Percentiles rank a stretch among this genome's conserved stretches.
phyloP scores from a whole-genome alignment of 805 yeast genomes.

The Torulaspora quercuum region DNA sequence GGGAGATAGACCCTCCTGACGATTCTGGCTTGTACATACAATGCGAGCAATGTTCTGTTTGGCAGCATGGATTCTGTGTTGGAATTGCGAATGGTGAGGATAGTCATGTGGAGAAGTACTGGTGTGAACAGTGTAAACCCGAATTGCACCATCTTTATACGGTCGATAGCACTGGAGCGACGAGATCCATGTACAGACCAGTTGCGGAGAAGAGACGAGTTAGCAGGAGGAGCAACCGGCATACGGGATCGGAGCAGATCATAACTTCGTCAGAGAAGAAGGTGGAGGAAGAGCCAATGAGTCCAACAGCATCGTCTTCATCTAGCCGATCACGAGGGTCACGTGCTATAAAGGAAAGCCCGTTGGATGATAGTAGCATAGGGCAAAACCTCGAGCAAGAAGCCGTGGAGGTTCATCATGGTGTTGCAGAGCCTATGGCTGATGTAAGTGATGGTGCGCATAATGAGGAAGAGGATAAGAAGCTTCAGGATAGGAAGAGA shows the following conservation, averaged over 20 bases:
- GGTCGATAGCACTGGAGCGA: constrained; percentile 26
- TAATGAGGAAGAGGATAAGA: constrained; percentile 27
- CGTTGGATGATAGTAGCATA: neutral
- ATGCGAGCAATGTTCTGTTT: constrained; percentile 86
- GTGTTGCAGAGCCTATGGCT: no score
- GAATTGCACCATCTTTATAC: constrained; percentile 55
- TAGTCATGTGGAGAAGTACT: constrained; percentile 86
- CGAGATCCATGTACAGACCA: constrained; percentile 39
- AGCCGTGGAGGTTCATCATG: no score
- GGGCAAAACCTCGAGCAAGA: constrained; percentile 7
- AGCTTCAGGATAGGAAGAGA: constrained; percentile 35
- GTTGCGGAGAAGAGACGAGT: constrained; percentile 38
- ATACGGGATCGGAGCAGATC: constrained; percentile 1
- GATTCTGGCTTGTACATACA: constrained; percentile 68
- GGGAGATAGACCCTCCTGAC: constrained; percentile 44
- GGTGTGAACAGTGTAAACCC: constrained; percentile 91
- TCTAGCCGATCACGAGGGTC: constrained; percentile 6
- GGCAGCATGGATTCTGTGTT: constrained; percentile 98
- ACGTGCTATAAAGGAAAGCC: constrained; percentile 9
- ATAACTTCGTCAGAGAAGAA: constrained; percentile 11
- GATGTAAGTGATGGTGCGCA: constrained; percentile 8
- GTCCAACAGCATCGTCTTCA: constrained; percentile 4
- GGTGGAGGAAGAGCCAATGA: constrained; percentile 7
- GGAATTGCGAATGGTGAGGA: constrained; percentile 66
- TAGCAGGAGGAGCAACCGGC: constrained; percentile 26